phyloP scores from a whole-genome alignment of 2,329 filamentous ascomycete genomes.

The Boeremia exigua region DNA sequence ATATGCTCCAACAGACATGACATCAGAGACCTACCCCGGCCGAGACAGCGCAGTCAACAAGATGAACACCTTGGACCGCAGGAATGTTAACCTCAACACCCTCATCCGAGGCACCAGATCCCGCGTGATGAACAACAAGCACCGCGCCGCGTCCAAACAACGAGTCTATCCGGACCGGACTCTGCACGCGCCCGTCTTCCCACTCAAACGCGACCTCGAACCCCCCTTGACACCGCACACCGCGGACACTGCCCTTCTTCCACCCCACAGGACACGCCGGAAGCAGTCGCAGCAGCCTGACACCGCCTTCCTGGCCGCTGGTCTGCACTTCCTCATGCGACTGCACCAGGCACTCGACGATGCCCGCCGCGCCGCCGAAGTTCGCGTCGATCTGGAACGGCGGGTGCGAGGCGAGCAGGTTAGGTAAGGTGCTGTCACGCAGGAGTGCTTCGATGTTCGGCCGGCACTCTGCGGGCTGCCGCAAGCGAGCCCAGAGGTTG shows the following conservation, averaged over 20 bases:
- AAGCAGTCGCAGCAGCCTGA: constrained; percentile 9
- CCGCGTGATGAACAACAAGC: constrained; percentile 5
- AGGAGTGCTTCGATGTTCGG: constrained; percentile 51
- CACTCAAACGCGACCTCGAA: constrained; percentile 17
- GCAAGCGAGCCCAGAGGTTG: constrained; percentile 57
- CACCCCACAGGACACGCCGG: constrained; percentile 15
- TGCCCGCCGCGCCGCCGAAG: constrained; percentile 56
- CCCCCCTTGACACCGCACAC: constrained; percentile 12
- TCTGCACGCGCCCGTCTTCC: constrained; percentile 6
- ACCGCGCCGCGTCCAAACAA: background rate
- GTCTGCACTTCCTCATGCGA: background rate
- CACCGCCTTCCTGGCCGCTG: too few relatives aligned
- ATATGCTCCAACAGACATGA: too few relatives aligned
- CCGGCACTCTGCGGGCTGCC: constrained; percentile 47
- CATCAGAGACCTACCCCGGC: background rate
- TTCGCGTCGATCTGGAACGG: constrained; percentile 60
- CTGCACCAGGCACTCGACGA: constrained; percentile 45
- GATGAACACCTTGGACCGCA: constrained; percentile 3
- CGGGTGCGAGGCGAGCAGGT: constrained; percentile 49
- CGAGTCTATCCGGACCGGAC: constrained; percentile 6
- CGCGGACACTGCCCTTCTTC: constrained; percentile 9
- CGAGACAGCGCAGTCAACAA: background rate
- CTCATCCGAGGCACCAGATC: constrained; percentile 2
- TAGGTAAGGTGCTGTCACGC: constrained; percentile 51
- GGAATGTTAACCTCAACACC: constrained; percentile 2